Evolutionary conservation across 176 grass and related monocot genomes (phyloP), one percentile per base, ranked within the genome.

Genomic region (Themeda triandra): DNA sequence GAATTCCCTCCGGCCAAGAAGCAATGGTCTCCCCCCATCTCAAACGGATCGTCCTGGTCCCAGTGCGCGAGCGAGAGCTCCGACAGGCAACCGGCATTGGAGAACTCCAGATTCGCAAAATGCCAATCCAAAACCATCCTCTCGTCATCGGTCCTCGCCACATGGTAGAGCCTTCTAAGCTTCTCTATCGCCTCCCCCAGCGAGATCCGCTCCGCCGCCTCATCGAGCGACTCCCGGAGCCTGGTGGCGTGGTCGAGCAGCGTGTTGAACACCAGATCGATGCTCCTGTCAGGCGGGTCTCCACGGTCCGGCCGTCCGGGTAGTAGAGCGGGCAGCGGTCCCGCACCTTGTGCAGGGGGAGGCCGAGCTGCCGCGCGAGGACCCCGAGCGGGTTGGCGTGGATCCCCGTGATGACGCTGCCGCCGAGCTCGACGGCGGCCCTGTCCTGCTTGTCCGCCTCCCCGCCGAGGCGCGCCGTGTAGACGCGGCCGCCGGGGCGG

Each of bases 21-120:
- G 85, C 96, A 98, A 87, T 98, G 96, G 17, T 98, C 96, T 39
- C 93, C 89, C 87, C 89, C 87, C 96, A 98, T 98, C 89, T 98
- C 96, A 74, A 89, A 93, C 13, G 86, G 89, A 79, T 98, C 96
- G 19, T 98, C 96, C 71, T 98, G 96, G 76, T 98, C 96, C 96
- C 96, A 98, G 24, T 98, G 42, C 1, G 87, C 92, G 6, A 98
- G 92, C 6, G 96, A 98, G 32, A 98, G 73, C 69, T 95, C 96
- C 0, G 87, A 88, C 10, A 95, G 82, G 76, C 93, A 95, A 10
- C 96, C 96, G 0, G 96, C 96, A 80, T 95, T 98, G 69, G 96
- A 94, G 83, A 95, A 98, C 40, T 98, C 96, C 28, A 98, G 80
- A 81, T 98, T 98, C 1, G 96, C 96, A 29, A 98, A 74, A 72